These are phyloP conservation scores for Ilyonectria destructans DNA, from an alignment of 2,329 filamentous ascomycete species.

Conservation along the genomic window DNA sequence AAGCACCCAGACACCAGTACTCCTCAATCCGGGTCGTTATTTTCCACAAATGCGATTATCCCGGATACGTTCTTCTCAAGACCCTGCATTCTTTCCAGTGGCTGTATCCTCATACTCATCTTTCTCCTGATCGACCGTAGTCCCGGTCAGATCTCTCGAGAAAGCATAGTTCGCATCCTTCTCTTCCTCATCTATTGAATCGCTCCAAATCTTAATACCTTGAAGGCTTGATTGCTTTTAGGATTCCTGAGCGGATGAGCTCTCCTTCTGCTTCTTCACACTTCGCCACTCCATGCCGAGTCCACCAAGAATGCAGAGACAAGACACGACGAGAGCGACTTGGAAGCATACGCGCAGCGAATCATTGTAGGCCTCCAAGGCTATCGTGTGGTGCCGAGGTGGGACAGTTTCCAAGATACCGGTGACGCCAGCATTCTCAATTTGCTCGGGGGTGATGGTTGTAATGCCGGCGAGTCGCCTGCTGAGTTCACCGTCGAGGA, in stretches of 20 bases:
- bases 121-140: no score
- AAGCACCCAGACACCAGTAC: no score
- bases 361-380: slow-evolving; percentile 67
- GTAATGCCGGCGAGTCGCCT: slow-evolving; percentile 26
- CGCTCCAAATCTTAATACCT: neutral
- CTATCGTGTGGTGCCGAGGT: slow-evolving; percentile 14
- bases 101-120: no score
- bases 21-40: no score
- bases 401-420: slow-evolving; percentile 24
- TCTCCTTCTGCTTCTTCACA: slow-evolving; percentile 26
- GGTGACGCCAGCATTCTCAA: slow-evolving; percentile 31
- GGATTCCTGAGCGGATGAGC: neutral
- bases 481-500: slow-evolving; percentile 65
- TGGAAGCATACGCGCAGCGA: slow-evolving; percentile 70
- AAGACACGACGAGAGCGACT: slow-evolving; percentile 66
- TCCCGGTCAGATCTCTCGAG: no score
- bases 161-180: neutral
- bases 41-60: no score
- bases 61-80: no score
- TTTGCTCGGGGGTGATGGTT: slow-evolving; percentile 26
- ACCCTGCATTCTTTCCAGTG: no score
- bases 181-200: neutral
- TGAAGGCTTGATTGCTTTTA: no score
- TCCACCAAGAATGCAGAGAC: slow-evolving; percentile 65
- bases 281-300: slow-evolving; percentile 70